Conservation (phyloP, 2,329 filamentous ascomycete species). For the Claviceps arundinis region DNA sequence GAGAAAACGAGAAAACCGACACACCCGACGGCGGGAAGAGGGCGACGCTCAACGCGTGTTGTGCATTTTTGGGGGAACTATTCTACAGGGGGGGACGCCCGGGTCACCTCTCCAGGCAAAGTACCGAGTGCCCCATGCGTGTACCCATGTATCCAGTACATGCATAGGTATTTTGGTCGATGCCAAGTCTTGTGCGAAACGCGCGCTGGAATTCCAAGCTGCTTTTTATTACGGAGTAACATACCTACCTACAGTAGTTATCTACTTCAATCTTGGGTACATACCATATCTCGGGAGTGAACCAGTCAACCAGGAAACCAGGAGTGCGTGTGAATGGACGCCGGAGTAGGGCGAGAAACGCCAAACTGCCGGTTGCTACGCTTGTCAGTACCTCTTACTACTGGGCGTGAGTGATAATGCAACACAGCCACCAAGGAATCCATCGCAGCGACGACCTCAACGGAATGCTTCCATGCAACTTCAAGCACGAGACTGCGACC, state of each 20-base stretch:
- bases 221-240: too few relatives aligned
- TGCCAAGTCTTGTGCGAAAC: neutral
- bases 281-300: too few relatives aligned
- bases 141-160: too few relatives aligned
- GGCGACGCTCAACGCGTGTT: neutral
- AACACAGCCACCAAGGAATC: conserved; percentile 1
- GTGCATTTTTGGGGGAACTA: too few relatives aligned
- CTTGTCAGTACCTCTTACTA: neutral
- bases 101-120: too few relatives aligned
- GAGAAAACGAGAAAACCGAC: neutral
- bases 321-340: too few relatives aligned
- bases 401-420: neutral
- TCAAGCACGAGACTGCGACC: neutral
- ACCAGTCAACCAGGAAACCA: too few relatives aligned
- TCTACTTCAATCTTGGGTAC: too few relatives aligned
- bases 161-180: neutral
- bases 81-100: too few relatives aligned
- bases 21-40: neutral
- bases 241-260: too few relatives aligned
- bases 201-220: too few relatives aligned
- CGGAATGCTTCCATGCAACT: neutral
- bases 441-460: neutral
- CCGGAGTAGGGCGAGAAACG: neutral
- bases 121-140: too few relatives aligned
- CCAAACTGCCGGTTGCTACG: neutral